Base-by-base conservation (phyloP, 2,329 filamentous ascomycete species). In the Paraphaeosphaeria minitans region DNA sequence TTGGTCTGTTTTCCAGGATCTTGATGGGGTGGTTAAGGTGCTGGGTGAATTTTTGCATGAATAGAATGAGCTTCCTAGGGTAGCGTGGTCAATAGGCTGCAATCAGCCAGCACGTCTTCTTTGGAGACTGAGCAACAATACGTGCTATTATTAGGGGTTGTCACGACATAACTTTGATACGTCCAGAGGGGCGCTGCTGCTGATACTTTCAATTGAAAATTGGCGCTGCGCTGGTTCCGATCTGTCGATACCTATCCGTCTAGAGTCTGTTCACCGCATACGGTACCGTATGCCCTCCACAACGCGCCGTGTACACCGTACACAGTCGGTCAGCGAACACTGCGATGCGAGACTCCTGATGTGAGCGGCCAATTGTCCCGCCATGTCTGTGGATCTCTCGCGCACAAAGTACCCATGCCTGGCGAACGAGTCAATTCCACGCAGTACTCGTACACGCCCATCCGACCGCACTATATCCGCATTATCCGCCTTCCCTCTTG, bases 1-100 rank as follows among this genome's bases (percentile, higher is more conserved):
- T 66, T 85, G 83, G 82, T 79, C 81, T 71, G 65, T 81, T 3
- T 82, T 82, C 64, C 82, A 85, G 68, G 77, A 83, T 64, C 41
- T 76, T 7, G 66, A 74, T 1, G 76, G 69, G 12, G 72, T 80
- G 41, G 62, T 65, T 27, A 56, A 66, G 9, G 75, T 70, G 22
- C 62, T 81, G 6, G 58, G 63, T 37, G 54, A 29, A 2, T 67
- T 65, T 37, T 37, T 67, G 33, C n/a, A 31, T 9, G 29, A 13
- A n/a, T n/a, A 46, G 41, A 12, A 9, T 12, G 29, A 31, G 29
- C 29, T 27, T 27, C 24, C 3, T 27, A 6, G 24, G 24, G 24
- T 27, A 3, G 3, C 24, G 6, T 27, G 24, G 24, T 6, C 24
- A 4, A 4, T 27, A 27, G 3, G 24, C 24, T 27, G 24, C 24